Percentiles rank a stretch among this genome's conserved stretches.
Evolutionary conservation across 805 yeast genomes (phyloP).

Genomic region (Saccharomyces cerevisiae): DNA sequence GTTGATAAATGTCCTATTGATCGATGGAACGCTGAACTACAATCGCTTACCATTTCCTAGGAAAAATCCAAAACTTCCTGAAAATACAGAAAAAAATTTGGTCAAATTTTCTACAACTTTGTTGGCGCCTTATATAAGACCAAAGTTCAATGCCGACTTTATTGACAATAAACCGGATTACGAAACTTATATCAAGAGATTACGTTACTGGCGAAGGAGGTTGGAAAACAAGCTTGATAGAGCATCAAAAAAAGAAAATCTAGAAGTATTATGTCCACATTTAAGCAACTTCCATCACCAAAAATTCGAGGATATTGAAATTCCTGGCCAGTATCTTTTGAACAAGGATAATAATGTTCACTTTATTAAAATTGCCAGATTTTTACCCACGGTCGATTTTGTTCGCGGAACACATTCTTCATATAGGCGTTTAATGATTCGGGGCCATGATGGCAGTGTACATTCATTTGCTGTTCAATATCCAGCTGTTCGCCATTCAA

Average conservation of each 20-base stretch:
- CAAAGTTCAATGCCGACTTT: conserved; percentile 87
- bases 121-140: conserved; percentile 76
- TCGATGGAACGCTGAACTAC: conserved; percentile 87
- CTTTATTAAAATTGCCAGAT: conserved; percentile 87
- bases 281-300: conserved; percentile 96
- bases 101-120: conserved; percentile 88
- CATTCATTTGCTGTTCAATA: conserved; percentile 94
- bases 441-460: conserved; percentile 88
- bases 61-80: conserved; percentile 81
- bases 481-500: conserved; percentile 95
- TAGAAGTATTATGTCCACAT: conserved; percentile 90
- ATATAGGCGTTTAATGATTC: conserved; percentile 75
- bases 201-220: conserved; percentile 88
- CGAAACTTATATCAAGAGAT: conserved; percentile 73
- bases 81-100: conserved; percentile 83
- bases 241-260: conserved; percentile 65
- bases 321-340: conserved; percentile 91
- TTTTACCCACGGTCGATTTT: conserved; percentile 79
- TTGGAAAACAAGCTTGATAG: conserved; percentile 87
- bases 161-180: conserved; percentile 80
- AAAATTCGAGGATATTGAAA: conserved; percentile 93
- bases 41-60: conserved; percentile 81
- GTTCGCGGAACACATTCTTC: conserved; percentile 88
- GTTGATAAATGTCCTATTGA: conserved; percentile 80
- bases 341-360: conserved; percentile 84